Evolutionary conservation across 768 basidiomycete species (phyloP).

Genomic region (Serendipita sp.): DNA sequence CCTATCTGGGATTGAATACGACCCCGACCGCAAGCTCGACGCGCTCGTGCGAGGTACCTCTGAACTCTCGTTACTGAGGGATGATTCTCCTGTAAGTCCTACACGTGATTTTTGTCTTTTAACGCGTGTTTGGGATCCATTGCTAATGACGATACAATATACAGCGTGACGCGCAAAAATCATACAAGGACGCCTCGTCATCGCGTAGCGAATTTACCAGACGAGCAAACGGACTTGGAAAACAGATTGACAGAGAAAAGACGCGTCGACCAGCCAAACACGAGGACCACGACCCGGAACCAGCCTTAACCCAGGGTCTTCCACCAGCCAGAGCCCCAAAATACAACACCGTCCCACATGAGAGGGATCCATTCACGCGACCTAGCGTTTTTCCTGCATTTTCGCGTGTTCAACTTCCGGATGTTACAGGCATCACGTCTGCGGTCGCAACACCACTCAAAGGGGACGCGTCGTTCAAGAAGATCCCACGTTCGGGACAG

Average conservation of each 20-base stretch:
- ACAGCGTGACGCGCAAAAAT: not conserved
- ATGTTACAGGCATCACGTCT: constrained; percentile 68
- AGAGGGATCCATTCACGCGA: not conserved
- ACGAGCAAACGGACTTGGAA: constrained; percentile 37
- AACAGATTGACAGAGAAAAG: constrained; percentile 34
- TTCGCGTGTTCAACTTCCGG: constrained; percentile 44
- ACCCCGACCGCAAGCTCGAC: constrained; percentile 64
- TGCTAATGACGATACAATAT: not conserved
- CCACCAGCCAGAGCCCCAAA: not conserved
- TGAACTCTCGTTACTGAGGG: constrained; percentile 23
- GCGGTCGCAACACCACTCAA: constrained; percentile 62
- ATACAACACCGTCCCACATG: not conserved
- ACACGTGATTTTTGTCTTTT: not conserved
- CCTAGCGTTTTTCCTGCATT: not conserved
- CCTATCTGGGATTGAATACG: constrained; percentile 66
- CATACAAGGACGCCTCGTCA: not conserved
- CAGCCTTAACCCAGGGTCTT: not conserved
- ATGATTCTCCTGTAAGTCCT: not conserved
- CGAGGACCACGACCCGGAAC: constrained; percentile 6
- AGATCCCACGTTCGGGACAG: not conserved
- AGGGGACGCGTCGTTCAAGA: constrained; percentile 10
- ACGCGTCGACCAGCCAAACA: not conserved
- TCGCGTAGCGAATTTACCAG: constrained; percentile 39
- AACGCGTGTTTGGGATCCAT: not conserved
- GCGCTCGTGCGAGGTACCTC: constrained; percentile 42